These are phyloP conservation scores for Cicer yamashitae DNA, from an alignment of 306 rosid species.

Conservation along the genomic window DNA sequence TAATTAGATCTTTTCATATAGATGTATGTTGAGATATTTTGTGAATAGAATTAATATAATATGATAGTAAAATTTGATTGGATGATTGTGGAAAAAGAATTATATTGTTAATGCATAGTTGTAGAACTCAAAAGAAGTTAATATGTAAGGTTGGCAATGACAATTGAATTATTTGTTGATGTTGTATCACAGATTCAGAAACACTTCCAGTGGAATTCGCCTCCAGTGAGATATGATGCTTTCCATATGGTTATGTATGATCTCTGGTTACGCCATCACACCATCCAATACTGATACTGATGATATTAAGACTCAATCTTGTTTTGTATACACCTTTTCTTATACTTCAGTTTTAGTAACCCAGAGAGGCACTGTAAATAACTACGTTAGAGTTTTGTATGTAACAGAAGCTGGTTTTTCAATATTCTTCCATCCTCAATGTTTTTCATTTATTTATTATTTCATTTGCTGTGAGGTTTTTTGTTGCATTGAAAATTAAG, in stretches of 20 bases:
- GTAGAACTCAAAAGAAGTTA: no score
- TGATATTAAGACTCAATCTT: slow-evolving; percentile 27
- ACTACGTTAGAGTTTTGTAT: slow-evolving; percentile 39
- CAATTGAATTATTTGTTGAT: slow-evolving; percentile 23
- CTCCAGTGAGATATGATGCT: slow-evolving; percentile 77
- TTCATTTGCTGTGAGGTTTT: neutral
- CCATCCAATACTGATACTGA: slow-evolving; percentile 65
- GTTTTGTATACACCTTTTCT: slow-evolving; percentile 48
- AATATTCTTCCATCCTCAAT: slow-evolving; percentile 36
- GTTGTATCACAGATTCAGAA: slow-evolving; percentile 81
- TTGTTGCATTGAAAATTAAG: slow-evolving; percentile 5
- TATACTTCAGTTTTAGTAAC: slow-evolving; percentile 49
- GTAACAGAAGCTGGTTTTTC: slow-evolving; percentile 31
- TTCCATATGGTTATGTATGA: slow-evolving; percentile 98
- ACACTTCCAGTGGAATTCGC: slow-evolving; percentile 96
- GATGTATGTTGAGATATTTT: no score
- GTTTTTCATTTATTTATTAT: neutral
- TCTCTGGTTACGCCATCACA: slow-evolving; percentile 91
- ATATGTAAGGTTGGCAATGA: neutral
- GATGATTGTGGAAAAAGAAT: no score
- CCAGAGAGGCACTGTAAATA: slow-evolving; percentile 60
- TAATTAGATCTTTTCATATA: no score
- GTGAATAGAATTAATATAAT: no score
- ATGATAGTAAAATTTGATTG: no score
- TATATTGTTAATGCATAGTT: no score